Percentiles rank a stretch among this genome's conserved stretches.
These are phyloP conservation scores for Xylaria sp. DNA, from an alignment of 2,329 filamentous ascomycete species.

Conservation along the genomic window DNA sequence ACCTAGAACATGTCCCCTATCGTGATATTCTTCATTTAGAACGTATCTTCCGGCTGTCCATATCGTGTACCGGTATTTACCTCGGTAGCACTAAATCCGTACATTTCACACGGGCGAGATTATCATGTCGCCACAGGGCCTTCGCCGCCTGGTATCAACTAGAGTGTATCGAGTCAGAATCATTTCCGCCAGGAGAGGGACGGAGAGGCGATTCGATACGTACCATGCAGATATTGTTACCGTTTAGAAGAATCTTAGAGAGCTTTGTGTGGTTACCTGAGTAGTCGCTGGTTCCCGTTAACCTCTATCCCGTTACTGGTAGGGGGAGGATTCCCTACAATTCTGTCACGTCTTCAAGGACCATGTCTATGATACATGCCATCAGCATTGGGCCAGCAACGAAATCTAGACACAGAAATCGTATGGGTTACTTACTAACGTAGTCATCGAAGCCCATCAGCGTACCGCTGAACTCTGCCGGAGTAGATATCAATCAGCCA, in stretches of 20 bases:
- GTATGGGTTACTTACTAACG: conserved; percentile 82
- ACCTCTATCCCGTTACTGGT: conserved; percentile 29
- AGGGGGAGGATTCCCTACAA: conserved; percentile 67
- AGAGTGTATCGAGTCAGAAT: conserved; percentile 29
- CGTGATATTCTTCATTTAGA: conserved; percentile 31
- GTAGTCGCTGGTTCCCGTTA: conserved; percentile 77
- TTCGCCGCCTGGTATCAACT: conserved; percentile 84
- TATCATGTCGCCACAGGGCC: conserved; percentile 63
- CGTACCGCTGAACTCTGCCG: conserved; percentile 90
- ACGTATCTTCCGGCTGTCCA: background rate
- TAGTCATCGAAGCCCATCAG: conserved; percentile 98
- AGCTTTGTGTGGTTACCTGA: conserved; percentile 88
- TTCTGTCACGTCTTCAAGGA: conserved; percentile 95
- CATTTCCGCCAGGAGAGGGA: background rate
- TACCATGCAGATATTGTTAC: conserved; percentile 99
- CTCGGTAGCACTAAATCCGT: background rate
- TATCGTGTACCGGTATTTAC: background rate
- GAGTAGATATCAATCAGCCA: conserved; percentile 8
- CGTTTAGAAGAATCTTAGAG: conserved; percentile 93
- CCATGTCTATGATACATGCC: conserved; percentile 78
- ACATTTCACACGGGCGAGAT: conserved; percentile 1
- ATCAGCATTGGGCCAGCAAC: conserved; percentile 11
- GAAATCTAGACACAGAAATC: conserved; percentile 5
- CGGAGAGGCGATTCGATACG: conserved; percentile 41
- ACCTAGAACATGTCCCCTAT: conserved; percentile 24